These are phyloP conservation scores for Lecanicillium sp. DNA, from an alignment of 2,329 filamentous ascomycete species.

Conservation along the genomic window DNA sequence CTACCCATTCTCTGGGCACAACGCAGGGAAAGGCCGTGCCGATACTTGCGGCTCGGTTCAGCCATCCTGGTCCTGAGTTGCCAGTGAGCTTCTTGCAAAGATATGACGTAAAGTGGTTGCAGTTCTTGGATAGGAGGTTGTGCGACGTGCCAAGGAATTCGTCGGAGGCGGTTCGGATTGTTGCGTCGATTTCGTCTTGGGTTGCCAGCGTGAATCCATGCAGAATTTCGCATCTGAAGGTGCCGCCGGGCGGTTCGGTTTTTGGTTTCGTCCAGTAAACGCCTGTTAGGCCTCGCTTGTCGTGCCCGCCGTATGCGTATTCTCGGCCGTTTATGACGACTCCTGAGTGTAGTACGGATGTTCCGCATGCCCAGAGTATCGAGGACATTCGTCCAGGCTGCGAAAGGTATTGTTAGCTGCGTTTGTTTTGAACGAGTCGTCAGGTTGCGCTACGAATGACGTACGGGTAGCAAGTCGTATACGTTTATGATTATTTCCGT, in stretches of 20 bases:
- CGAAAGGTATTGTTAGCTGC: constrained; percentile 7
- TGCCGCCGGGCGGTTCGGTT: constrained; percentile 67
- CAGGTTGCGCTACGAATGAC: too few relatives aligned
- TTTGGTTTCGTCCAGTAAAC: constrained; percentile 76
- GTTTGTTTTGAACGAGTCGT: too few relatives aligned
- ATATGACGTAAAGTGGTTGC: constrained; percentile 79
- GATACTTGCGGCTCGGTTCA: constrained; percentile 79
- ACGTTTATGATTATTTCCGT: constrained; percentile 70
- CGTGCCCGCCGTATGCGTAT: constrained; percentile 80
- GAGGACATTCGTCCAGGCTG: constrained; percentile 69
- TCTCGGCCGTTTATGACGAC: constrained; percentile 73
- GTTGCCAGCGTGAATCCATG: constrained; percentile 71
- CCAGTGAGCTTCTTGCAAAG: constrained; percentile 68
- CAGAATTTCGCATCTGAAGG: constrained; percentile 65
- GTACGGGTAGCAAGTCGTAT: constrained; percentile 67
- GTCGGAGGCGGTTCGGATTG: constrained; percentile 60
- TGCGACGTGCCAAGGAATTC: constrained; percentile 70
- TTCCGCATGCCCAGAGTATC: constrained; percentile 67
- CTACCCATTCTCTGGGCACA: constrained; percentile 74
- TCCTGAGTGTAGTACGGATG: constrained; percentile 72
- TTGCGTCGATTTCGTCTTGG: constrained; percentile 59
- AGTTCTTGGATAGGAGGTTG: constrained; percentile 76
- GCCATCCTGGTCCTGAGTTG: constrained; percentile 61
- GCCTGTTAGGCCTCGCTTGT: constrained; percentile 60
- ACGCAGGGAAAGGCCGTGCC: constrained; percentile 75